Base-by-base conservation (phyloP, 345 rosid species). In the Acer campestre region DNA sequence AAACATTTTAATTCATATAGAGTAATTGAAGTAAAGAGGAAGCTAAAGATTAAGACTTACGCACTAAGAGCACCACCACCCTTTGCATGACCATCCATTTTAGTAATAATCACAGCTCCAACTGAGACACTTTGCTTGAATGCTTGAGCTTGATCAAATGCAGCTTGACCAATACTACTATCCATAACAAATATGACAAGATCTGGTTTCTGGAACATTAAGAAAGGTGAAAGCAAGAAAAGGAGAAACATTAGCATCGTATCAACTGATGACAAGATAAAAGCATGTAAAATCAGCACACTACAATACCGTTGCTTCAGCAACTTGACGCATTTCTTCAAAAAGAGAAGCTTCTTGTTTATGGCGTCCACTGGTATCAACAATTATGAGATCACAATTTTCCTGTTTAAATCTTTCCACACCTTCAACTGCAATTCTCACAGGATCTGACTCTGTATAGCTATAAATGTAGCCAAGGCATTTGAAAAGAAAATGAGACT, bases 41-140 rank as follows among this genome's bases (percentile, higher is more conserved):
- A 67, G 35, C 9, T 4, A 66, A 18, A 67, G 23, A 67, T 42
- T 42, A 77, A 75, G 55, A 91, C 99, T 88, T 85, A 94, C 94
- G 95, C 98, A 85, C 97, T 95, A 77, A 95, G 97, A 84, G 99
- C 91, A 35, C 98, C 97, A 80, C 97, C 98, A 86, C 98, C 99
- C 91, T 94, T 95, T 62, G 99, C 97, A 89, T 93, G 99, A 78
- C 99, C 97, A 77, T 95, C 99, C 97, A 95, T 91, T 85, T 95
- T 93, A 23, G 98, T 94, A 76, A 95, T 78, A 80, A 95, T 92
- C 64, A 95, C 95, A 84, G 98, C 99, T 76, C 98, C 98, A 75
- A 94, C 99, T 10, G 94, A 83, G 75, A 91, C 92, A 80, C 92
- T 93, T 84, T 92, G 93, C 85, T 92, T 95, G 80, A 93, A 94